phyloP scores from a whole-genome alignment of 2,329 filamentous ascomycete species.

The Trichoderma koningii region DNA sequence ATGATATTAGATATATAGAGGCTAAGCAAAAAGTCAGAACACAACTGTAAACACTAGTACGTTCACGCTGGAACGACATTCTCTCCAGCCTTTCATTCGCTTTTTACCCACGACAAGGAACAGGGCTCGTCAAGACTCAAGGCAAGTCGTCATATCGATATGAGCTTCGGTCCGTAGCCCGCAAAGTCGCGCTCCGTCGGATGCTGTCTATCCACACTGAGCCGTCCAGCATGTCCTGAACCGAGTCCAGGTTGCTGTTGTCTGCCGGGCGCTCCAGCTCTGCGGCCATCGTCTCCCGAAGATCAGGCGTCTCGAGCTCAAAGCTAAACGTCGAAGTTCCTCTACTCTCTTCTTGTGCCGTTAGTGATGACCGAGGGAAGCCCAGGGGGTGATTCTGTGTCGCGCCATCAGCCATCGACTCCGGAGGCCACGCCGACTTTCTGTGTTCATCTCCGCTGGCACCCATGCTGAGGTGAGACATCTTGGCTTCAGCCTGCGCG shows the following conservation, averaged over 20 bases:
- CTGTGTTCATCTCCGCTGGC: constrained; percentile 23
- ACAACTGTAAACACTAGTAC: background rate
- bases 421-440: constrained; percentile 39
- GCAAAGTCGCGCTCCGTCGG: constrained; percentile 76
- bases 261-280: constrained; percentile 49
- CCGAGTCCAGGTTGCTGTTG: constrained; percentile 71
- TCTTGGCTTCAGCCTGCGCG: constrained; percentile 22
- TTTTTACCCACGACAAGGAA: background rate
- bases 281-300: constrained; percentile 32
- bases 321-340: constrained; percentile 61
- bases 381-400: constrained; percentile 53
- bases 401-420: constrained; percentile 43
- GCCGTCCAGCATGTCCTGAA: constrained; percentile 82
- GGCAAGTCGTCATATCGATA: constrained; percentile 38
- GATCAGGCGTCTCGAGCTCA: constrained; percentile 53
- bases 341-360: constrained; percentile 45
- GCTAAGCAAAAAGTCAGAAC: constrained; percentile 6
- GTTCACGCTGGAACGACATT: background rate
- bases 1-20: constrained; percentile 14
- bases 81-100: background rate
- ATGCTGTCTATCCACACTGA: constrained; percentile 94
- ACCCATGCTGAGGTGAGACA: background rate
- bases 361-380: constrained; percentile 52
- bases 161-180: constrained; percentile 45
- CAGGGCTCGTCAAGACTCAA: constrained; percentile 13